Conservation (phyloP, 805 yeast species). For the Kazachstania kunashirensis region DNA sequence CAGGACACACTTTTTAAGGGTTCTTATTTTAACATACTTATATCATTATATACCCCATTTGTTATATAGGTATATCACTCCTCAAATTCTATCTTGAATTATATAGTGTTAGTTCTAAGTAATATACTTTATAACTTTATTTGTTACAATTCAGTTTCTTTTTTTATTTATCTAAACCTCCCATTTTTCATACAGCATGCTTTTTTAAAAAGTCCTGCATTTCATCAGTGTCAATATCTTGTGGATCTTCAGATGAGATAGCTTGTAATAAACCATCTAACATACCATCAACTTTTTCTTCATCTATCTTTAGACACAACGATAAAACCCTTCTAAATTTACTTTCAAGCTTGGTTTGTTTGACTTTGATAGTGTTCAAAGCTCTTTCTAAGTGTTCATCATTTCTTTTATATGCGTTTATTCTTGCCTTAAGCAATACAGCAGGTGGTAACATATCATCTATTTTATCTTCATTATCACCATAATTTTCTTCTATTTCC, state of each 20-base stretch:
- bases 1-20: background rate
- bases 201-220: slow-evolving; percentile 42
- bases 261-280: slow-evolving; percentile 81
- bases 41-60: background rate
- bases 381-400: slow-evolving; percentile 46
- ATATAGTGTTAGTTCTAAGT: too few relatives aligned
- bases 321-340: slow-evolving; percentile 86
- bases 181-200: slow-evolving; percentile 28
- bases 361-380: slow-evolving; percentile 42
- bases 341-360: slow-evolving; percentile 49
- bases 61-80: too few relatives aligned
- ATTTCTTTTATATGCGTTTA: slow-evolving; percentile 69
- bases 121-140: too few relatives aligned
- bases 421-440: slow-evolving; percentile 57
- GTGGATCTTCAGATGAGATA: slow-evolving; percentile 73
- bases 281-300: slow-evolving; percentile 67
- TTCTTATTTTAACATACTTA: background rate
- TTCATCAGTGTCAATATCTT: slow-evolving; percentile 47
- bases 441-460: slow-evolving; percentile 28
- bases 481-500: slow-evolving; percentile 15
- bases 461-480: slow-evolving; percentile 10
- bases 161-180: background rate
- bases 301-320: slow-evolving; percentile 80
- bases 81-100: too few relatives aligned
- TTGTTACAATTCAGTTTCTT: background rate